Evolutionary conservation across 805 yeast species (phyloP), one percentile per base, ranked within the genome.

Genomic region (Metschnikowia gruessii): DNA sequence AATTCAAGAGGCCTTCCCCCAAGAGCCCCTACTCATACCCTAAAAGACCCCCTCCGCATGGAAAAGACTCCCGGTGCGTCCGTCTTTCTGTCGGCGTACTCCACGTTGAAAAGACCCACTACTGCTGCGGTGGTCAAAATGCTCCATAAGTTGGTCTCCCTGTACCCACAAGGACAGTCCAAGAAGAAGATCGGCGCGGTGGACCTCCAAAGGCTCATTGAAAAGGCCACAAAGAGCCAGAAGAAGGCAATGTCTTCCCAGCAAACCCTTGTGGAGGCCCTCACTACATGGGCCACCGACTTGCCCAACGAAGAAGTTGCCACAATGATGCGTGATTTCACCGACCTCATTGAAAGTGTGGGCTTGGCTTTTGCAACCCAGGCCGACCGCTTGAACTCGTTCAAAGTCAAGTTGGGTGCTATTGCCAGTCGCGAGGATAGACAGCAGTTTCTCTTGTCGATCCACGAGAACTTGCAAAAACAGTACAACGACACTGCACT

Each of bases 341-440:
- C 43, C 3, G 35, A 40, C 30, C 50, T 54, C 21, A 41, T 54
- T 24, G 55, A 51, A 3, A 22, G 43, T 13, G 49, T 53, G 1
- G 45, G 46, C 24, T 42, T 46, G 16, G 47, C 50, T n/a, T 42
- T 63, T 24, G 70, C 68, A 15, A 64, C 61, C n/a, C 43, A 69
- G 29, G 61, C 69, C 16, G 74, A 77, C 45, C 73, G 70, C 51
- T 62, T 75, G 50, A 78, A 74, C 39, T 67, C 58, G 40, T 61
- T 79, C 30, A 72, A 69, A 48, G 55, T 70, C 13, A 75, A 75
- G 45, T 58, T 80, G 40, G 61, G 62, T 9, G 74, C 71, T 42
- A 77, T 80, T 5, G 64, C 73, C 34, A 74, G 75, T 51, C 64
- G 85, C 47, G 85, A 80, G 58, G 64, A 59, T 47, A 76, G 79